phyloP scores from a whole-genome alignment of 2,329 filamentous ascomycete species.

The Laburnicola sp. region DNA sequence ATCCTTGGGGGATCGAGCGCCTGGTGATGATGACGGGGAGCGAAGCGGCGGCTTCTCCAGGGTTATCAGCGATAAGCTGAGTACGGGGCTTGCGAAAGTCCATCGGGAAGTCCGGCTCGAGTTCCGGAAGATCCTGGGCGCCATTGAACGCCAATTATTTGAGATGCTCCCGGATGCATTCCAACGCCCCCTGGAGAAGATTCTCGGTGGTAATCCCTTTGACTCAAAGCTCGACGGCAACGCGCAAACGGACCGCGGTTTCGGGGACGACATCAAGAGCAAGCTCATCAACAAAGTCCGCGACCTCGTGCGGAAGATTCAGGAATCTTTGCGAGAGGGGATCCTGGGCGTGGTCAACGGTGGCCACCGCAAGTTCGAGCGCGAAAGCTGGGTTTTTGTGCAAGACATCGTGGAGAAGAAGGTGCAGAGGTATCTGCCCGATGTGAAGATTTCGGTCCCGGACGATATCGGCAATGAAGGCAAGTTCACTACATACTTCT shows the following conservation, averaged over 20 bases:
- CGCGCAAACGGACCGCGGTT: constrained; percentile 29
- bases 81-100: constrained; percentile 34
- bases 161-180: constrained; percentile 35
- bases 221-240: constrained; percentile 35
- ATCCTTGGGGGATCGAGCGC: constrained; percentile 17
- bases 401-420: constrained; percentile 37
- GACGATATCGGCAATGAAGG: constrained; percentile 37
- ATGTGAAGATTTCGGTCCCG: constrained; percentile 35
- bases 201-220: constrained; percentile 36
- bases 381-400: constrained; percentile 36
- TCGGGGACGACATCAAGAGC: constrained; percentile 35
- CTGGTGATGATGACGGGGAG: constrained; percentile 18
- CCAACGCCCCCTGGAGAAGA: constrained; percentile 34
- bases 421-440: constrained; percentile 33
- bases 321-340: constrained; percentile 35
- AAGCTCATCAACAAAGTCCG: constrained; percentile 33
- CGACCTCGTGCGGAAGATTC: constrained; percentile 31
- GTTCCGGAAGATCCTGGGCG: constrained; percentile 33
- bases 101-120: constrained; percentile 36
- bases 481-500: too few relatives aligned
- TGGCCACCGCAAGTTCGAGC: constrained; percentile 36
- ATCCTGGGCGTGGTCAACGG: constrained; percentile 37
- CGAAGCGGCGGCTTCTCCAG: constrained; percentile 30
- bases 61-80: constrained; percentile 36
- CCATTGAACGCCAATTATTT: constrained; percentile 36